phyloP scores from a whole-genome alignment of 2,329 filamentous ascomycete species.

The Penicillium decumbens region DNA sequence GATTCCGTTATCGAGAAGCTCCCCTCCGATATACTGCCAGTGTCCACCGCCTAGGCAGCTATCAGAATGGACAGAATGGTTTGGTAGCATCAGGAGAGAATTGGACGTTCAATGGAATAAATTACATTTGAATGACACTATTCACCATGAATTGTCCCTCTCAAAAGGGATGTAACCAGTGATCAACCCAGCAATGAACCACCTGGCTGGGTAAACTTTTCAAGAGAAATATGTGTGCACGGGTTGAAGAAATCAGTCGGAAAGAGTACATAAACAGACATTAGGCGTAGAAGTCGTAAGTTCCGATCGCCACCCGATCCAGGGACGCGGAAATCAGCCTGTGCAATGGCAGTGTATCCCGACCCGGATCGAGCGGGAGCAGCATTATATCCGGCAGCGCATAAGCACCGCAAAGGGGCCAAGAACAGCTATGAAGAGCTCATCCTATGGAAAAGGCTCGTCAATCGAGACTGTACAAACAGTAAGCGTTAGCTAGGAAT shows the following conservation, averaged over 20 bases:
- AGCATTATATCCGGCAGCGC: neutral
- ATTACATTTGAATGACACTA: neutral
- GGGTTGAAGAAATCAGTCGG: neutral
- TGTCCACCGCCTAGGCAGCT: slow-evolving; percentile 22
- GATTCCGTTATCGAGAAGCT: slow-evolving; percentile 24
- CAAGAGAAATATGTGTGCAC: slow-evolving; percentile 5
- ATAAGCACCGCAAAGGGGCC: neutral
- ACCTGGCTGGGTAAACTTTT: neutral
- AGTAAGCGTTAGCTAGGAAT: neutral
- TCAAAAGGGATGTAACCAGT: too few relatives aligned
- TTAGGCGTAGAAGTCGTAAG: slow-evolving; percentile 24
- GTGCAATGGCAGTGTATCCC: neutral
- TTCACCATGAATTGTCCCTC: neutral
- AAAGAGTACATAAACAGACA: slow-evolving; percentile 16
- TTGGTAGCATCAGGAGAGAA: neutral
- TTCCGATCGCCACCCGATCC: slow-evolving; percentile 1
- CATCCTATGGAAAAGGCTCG: slow-evolving; percentile 21
- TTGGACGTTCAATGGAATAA: neutral
- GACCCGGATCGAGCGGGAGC: neutral
- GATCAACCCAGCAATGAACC: neutral
- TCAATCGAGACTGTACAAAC: slow-evolving; percentile 17
- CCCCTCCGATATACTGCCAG: slow-evolving; percentile 28
- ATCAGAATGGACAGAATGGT: neutral
- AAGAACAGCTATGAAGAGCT: slow-evolving; percentile 10
- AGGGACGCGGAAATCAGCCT: neutral